Evolutionary conservation across 176 grass and related monocot species (phyloP).

Genomic region (Aegilops umbellulata): DNA sequence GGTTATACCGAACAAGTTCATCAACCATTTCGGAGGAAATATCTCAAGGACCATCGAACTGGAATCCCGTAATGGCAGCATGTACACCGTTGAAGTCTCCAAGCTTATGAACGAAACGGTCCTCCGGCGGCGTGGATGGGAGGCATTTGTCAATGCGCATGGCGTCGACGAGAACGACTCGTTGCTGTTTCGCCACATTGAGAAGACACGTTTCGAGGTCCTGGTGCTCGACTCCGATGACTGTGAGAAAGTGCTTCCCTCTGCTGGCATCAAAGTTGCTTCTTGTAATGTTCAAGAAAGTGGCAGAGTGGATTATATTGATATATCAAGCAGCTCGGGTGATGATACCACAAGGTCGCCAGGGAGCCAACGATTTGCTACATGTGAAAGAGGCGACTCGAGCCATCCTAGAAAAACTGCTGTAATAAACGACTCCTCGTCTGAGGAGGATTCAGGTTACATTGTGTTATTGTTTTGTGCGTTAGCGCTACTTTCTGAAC

Average conservation of each 20-base stretch:
- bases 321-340: not conserved
- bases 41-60: not conserved
- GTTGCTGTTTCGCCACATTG: slow-evolving; percentile 32
- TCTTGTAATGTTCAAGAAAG: not conserved
- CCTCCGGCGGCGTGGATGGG: not conserved
- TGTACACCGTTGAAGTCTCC: not conserved
- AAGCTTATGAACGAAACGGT: not conserved
- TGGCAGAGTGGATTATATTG: not conserved
- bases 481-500: not conserved
- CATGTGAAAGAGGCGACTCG: not conserved
- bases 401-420: not conserved
- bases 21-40: not conserved
- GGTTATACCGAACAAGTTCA: not conserved
- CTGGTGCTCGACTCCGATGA: slow-evolving; percentile 30
- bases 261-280: slow-evolving; percentile 15
- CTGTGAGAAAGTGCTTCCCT: slow-evolving; percentile 30
- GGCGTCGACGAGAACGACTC: slow-evolving; percentile 28
- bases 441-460: slow-evolving; percentile 29
- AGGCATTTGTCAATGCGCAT: not conserved
- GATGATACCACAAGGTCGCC: not conserved
- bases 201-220: slow-evolving; percentile 26
- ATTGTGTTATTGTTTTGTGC: not conserved
- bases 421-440: not conserved
- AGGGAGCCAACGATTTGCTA: not conserved
- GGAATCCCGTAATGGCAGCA: not conserved